Conservation (phyloP, 805 yeast genomes). For the Ogataea paradorogensis region DNA sequence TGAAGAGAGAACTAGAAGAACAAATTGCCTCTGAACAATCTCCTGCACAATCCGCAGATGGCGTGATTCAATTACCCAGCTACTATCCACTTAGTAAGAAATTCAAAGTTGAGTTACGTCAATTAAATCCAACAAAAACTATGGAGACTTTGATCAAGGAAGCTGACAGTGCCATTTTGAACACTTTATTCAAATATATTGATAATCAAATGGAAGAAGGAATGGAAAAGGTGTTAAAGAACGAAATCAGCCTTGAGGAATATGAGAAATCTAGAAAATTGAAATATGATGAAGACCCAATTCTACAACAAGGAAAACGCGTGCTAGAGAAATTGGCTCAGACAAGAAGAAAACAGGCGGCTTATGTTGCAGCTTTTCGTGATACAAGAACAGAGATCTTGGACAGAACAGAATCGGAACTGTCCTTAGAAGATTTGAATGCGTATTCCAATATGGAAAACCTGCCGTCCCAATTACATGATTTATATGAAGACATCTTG, state of each 20-base stretch:
- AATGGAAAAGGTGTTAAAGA: conserved; percentile 15
- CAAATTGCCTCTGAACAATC: neutral
- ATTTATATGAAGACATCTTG: conserved; percentile 13
- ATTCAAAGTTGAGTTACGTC: conserved; percentile 14
- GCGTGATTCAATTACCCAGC: conserved; percentile 19
- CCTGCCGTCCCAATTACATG: conserved; percentile 22
- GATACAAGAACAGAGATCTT: conserved; percentile 24
- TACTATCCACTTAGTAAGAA: conserved; percentile 24
- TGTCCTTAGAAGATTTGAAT: conserved; percentile 25
- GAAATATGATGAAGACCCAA: conserved; percentile 14
- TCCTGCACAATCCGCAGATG: neutral
- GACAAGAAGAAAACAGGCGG: conserved; percentile 7
- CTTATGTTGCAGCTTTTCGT: conserved; percentile 14
- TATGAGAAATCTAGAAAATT: conserved; percentile 11
- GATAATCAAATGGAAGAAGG: conserved; percentile 19
- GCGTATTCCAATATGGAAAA: conserved; percentile 16
- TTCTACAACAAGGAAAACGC: conserved; percentile 14
- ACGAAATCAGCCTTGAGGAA: conserved; percentile 14
- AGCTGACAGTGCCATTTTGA: conserved; percentile 12
- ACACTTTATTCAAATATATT: conserved; percentile 16
- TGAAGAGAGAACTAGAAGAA: conserved; percentile 6
- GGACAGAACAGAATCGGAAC: conserved; percentile 23
- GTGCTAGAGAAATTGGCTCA: conserved; percentile 6
- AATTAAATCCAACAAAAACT: conserved; percentile 8
- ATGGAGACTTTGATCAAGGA: conserved; percentile 12